Base-by-base conservation (phyloP, 768 basidiomycete genomes). In the Naganishia friedmannii region DNA sequence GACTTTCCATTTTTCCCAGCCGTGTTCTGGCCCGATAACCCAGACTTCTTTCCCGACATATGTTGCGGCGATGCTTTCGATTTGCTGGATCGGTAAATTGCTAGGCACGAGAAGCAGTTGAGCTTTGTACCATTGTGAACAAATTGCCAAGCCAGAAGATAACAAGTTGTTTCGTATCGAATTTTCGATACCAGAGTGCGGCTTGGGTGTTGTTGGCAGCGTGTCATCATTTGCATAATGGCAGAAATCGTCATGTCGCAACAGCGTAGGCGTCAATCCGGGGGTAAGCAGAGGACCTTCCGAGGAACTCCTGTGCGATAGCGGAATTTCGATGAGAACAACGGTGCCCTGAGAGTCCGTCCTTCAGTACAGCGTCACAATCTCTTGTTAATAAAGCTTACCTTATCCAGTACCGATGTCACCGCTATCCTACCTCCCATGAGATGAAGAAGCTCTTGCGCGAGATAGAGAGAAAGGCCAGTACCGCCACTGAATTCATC, bases 401-500 rank as follows among this genome's bases (percentile, higher is more conserved):
- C 57, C 57, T 58, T 58, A 10, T 23, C 57, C 6, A 37, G 34
- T 10, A 23, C 21, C 9, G 57, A 58, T 5, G 57, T 37, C 3
- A 58, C 57, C 1, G 57, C 57, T 23, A 58, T 37, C 39, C 57
- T 32, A n/a, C 57, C 57, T 23, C 34, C 57, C 57, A 58, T 58
- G 7, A 58, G 57, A 13, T 58, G 57, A 23, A 58, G 57, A 17
- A 58, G 37, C 21, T 32, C 57, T 39, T 58, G 57, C 13, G 57
- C 57, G 37, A 58, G 57, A 23, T 58, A 58, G 1, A 58, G 9
- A 23, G 57, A 58, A 23, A 58, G 57, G 37, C 57, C 57, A 58
- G 57, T 58, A 7, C 57, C 57, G 7, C n/a, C n/a, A 23, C 57
- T 58, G 15, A 58, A 58, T 37, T 58, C 57, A 31, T 58, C 57